A percentile compares a stretch with the other conserved stretches of the same genome.
phyloP scores from a whole-genome alignment of 2,329 filamentous ascomycete species.

The Hymenoscyphus infarciens region DNA sequence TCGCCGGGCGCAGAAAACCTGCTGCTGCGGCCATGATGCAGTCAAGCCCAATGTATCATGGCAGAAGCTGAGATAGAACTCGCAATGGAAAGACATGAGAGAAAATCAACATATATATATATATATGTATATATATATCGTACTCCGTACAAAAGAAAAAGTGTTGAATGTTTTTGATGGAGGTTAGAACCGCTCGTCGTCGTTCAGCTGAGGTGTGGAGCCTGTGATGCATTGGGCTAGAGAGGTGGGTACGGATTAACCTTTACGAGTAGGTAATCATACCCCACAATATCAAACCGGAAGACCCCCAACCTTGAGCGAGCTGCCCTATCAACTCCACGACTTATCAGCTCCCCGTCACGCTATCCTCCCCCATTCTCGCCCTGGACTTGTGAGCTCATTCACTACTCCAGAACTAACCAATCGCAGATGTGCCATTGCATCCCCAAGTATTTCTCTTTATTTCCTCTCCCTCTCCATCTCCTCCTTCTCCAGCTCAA shows the following conservation, averaged over 20 bases:
- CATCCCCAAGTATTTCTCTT: neutral
- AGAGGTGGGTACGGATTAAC: neutral
- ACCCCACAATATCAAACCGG: neutral
- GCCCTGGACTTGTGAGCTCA: neutral
- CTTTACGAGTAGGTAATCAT: neutral
- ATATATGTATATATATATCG: too few species aligned
- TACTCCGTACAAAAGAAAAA: too few species aligned
- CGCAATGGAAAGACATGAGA: too few species aligned
- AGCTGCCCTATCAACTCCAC: slow-evolving; percentile 2
- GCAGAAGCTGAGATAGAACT: too few species aligned
- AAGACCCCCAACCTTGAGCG: neutral
- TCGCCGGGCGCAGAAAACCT: neutral
- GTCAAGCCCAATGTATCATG: neutral
- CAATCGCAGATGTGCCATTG: neutral
- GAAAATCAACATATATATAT: too few species aligned
- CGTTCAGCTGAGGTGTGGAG: too few species aligned
- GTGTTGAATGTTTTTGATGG: neutral
- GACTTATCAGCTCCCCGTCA: neutral
- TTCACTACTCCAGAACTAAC: neutral
- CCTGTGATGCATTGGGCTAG: neutral
- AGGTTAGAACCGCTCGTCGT: neutral
- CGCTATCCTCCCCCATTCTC: neutral
- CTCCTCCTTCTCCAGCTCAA: neutral
- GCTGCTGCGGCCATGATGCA: neutral
- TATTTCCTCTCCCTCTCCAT: neutral